Evolutionary conservation across 306 rosid species (phyloP).

Genomic region (Inga laurina): DNA sequence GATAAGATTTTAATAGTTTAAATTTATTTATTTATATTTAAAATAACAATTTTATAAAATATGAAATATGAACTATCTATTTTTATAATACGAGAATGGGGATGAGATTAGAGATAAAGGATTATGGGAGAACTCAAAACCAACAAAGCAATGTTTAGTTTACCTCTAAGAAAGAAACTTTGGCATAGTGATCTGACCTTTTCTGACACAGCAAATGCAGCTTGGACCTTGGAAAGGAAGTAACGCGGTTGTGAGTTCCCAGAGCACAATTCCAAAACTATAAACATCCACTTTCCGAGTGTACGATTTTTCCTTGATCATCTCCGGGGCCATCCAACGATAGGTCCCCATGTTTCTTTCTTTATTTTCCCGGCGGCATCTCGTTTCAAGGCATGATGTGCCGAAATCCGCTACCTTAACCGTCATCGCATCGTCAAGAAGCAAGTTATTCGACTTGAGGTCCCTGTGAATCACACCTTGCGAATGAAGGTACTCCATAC

Average conservation of each 20-base stretch:
- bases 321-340: conserved; percentile 97
- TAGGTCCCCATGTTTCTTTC: conserved; percentile 90
- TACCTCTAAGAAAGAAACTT: not conserved
- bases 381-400: conserved; percentile 89
- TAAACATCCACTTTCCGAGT: conserved; percentile 84
- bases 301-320: conserved; percentile 77
- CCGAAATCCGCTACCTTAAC: conserved; percentile 95
- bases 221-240: conserved; percentile 96
- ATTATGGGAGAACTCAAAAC: no score
- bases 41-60: no score
- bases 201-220: conserved; percentile 93
- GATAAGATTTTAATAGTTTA: no score
- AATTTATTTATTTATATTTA: no score
- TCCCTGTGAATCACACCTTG: conserved; percentile 93
- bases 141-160: not conserved
- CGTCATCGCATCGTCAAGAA: conserved; percentile 83
- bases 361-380: conserved; percentile 66
- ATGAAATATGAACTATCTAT: no score
- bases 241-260: conserved; percentile 84
- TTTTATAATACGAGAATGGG: no score
- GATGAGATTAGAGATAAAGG: no score
- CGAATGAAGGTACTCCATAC: conserved; percentile 92
- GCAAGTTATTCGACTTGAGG: conserved; percentile 79
- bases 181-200: conserved; percentile 58
- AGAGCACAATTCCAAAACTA: conserved; percentile 86